Evolutionary conservation across 345 rosid species (phyloP), one percentile per base, ranked within the genome.

Genomic region (Lumnitzera littorea): DNA sequence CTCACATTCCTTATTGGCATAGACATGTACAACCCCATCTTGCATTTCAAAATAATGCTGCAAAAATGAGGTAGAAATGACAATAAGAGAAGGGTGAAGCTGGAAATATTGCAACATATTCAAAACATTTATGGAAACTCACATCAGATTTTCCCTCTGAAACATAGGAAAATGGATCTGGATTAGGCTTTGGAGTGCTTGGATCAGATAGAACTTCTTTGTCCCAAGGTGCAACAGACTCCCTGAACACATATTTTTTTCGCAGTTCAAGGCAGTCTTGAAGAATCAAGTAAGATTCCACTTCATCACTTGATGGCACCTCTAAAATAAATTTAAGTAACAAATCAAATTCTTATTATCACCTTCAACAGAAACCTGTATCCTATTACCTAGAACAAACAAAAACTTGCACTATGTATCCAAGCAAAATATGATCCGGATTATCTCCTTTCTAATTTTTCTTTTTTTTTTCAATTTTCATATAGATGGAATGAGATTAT

Each of bases 21-120:
- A 95, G 60, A 95, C 99, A 78, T 95, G 99, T 63, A 91, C 69
- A 29, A 88, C 96, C 51, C 99, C 99, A 74, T 95, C 98, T 78
- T 76, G 82, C 96, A 88, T 95, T 84, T 88, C 82, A 74, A 91
- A 95, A 65, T 76, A 62, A 74, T 95, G 99, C 99, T 95, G 89
- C 62, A 68, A 52, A 29, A 71, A 41, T 64, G 20, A n/a, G 46
- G 50, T 50, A 46, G 13, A 36, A 61, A 55, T 53, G 25, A 64
- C 29, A 46, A 51, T 2, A 27, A 15, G 31, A 31, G 27, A 24
- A 14, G 54, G 36, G 15, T 46, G 13, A 48, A 54, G n/a, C 17
- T 16, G 23, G 25, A 12, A 27, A 27, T 17, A 51, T 36, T 51
- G 15, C 13, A 20, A 20, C 15, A 9, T 9, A 20, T 12, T 31